A percentile compares a stretch with the other conserved stretches of the same genome.
Evolutionary conservation across 305 asterid genomes (phyloP).

Genomic region (Salvia sclarea): DNA sequence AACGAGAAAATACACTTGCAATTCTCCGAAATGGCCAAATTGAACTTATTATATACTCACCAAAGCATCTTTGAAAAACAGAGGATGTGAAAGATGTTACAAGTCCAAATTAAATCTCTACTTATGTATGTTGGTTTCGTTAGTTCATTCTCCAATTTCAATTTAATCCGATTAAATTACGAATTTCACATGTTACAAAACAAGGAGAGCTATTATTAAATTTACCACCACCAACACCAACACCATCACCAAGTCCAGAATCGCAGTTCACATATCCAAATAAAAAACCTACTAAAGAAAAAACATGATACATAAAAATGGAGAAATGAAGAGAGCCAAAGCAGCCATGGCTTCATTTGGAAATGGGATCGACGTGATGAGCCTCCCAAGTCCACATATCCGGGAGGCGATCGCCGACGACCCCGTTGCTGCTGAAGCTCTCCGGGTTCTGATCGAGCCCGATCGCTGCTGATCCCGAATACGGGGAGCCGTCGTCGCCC

Average conservation of each 20-base stretch:
- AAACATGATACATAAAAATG: slow-evolving; percentile 5
- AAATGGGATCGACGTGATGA: slow-evolving; percentile 46
- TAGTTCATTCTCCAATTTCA: background rate
- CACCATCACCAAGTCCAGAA: background rate
- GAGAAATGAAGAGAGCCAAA: background rate
- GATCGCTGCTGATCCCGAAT: slow-evolving; percentile 35
- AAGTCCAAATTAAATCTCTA: too few species aligned
- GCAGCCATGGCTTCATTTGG: slow-evolving; percentile 41
- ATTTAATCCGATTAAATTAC: background rate
- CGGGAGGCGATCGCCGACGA: slow-evolving; percentile 40
- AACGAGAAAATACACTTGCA: too few species aligned
- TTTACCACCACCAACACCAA: background rate
- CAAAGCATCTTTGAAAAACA: too few species aligned
- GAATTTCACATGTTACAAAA: background rate
- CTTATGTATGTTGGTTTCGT: too few species aligned
- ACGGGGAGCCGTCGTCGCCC: slow-evolving; percentile 43
- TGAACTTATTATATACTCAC: too few species aligned
- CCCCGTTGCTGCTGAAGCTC: slow-evolving; percentile 44
- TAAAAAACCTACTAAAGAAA: slow-evolving; percentile 1
- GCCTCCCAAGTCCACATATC: slow-evolving; percentile 68
- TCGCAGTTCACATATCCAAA: slow-evolving; percentile 4
- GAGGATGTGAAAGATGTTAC: too few species aligned
- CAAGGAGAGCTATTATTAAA: slow-evolving; percentile 1
- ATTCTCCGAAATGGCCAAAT: too few species aligned
- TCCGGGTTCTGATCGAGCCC: slow-evolving; percentile 43